Base-by-base conservation (phyloP, 2,329 filamentous ascomycete genomes). In the Rhytidhysteron rufulum region DNA sequence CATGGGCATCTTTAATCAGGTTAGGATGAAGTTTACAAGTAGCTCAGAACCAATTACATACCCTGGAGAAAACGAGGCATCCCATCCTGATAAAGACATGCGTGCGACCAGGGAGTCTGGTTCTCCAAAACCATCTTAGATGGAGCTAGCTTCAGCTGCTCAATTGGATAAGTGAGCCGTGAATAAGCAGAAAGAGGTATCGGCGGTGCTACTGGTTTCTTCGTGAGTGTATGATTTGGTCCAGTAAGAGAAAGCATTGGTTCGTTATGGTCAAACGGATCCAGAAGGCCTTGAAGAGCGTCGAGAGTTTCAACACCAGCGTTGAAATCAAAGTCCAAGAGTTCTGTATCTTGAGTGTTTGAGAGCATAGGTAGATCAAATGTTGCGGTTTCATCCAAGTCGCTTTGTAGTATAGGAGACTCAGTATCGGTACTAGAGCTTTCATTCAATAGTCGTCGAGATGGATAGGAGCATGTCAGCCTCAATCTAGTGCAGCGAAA, bases 61-160 rank as follows among this genome's bases (percentile, higher is more conserved):
- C 73, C 75, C 63, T 78, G 71, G 50, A 80, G 70, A 1, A 56
- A 63, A 21, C 58, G 59, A 1, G 77, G 78, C 74, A 80, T 78
- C 7, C 53, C 41, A 2, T 73, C 65, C n/a, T 62, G 61, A 43
- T 78, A 80, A 0, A 81, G 60, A n/a, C 62, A 54, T 0, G 63
- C 62, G 45, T 81, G 78, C 21, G 65, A 70, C 78, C 78, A 81
- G 0, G 74, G 73, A 0, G 74, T 76, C 36, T 69, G 59, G 13
- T 67, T 74, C 33, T 73, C 65, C 7, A 66, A 43, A 0, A 79
- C 69, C 69, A 80, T 75, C 33, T 45, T 54, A 16, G 41, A 42
- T 8, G 60, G 60, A 5, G 46, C 47, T 9, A 48, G 37, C 24
- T 61, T 60, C 20, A 61, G 29, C 34, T 57, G 53, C 9, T 54